Base-by-base conservation (phyloP, 805 yeast species). In the Kuraishia hungarica region DNA sequence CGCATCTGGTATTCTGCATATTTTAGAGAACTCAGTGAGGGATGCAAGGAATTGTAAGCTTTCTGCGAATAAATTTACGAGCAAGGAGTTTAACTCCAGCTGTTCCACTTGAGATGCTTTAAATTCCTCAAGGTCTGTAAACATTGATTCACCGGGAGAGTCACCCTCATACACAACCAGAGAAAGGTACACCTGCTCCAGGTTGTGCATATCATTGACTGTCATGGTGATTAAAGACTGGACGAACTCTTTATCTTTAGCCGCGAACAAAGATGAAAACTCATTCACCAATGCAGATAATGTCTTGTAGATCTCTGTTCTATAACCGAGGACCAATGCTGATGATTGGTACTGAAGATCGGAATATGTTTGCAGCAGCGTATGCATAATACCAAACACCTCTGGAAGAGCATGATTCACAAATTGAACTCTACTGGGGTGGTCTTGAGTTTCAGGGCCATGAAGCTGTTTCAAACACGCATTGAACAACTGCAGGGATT, bases 391-490 rank as follows among this genome's bases (percentile, higher is more conserved):
- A 21, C 65, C 65, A n/a, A 62, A 54, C 0, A 69, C 55, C 19
- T 60, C 57, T 2, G 70, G 68, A 11, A 70, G 53, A 3, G 61
- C 60, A 13, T 60, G 57, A n/a, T 65, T 56, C 2, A 77, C 76
- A 48, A 74, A 67, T 4, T 60, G 58, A 39, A 67, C 67, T 56
- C 84, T 72, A 2, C 63, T 62, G 1, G 66, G 64, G 58, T 68
- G 69, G 11, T 67, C 72, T 28, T 72, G 67, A 0, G 79, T 76
- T 55, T 78, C 83, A 0, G 82, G 78, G 56, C 77, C 73, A 56
- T 78, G 77, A 53, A 87, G 72, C 53, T 81, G 84, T 21, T 71
- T 67, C 43, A 84, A 63, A 22, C 86, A 78, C 1, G 81, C 72
- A 52, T 76, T 76, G 61, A 86, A 78, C 28, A 88, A 67, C 35